Percentiles rank a stretch among this genome's conserved stretches.
Conservation (phyloP, 225 moss, liverwort and hornwort species). For the Climacium dendroides region DNA sequence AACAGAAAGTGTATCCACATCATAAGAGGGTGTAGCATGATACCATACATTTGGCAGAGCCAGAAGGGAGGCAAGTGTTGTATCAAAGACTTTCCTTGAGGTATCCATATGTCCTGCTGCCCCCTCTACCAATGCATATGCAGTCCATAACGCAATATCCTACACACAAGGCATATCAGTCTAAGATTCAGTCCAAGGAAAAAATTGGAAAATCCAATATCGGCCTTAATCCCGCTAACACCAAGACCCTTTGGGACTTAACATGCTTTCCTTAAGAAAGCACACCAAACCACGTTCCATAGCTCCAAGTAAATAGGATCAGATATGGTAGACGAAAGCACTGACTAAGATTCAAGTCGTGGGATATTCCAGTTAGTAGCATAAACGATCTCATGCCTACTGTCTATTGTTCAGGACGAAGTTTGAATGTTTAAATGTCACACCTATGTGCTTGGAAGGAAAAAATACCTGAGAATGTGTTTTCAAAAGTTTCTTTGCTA, state of each 20-base stretch:
- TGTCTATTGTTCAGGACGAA: background rate
- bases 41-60: constrained; percentile 50
- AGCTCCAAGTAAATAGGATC: background rate
- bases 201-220: background rate
- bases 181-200: background rate
- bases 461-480: constrained; percentile 50
- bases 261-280: background rate
- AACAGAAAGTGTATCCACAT: background rate
- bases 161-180: constrained; percentile 12
- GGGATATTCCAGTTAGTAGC: background rate
- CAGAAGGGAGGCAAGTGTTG: constrained; percentile 63
- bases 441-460: background rate
- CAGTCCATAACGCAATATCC: constrained; percentile 80
- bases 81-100: constrained; percentile 90
- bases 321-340: background rate
- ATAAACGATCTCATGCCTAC: background rate
- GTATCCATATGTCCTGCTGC: constrained; percentile 67
- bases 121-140: constrained; percentile 79
- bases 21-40: background rate
- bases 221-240: background rate
- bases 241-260: background rate
- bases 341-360: background rate
- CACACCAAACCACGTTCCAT: background rate
- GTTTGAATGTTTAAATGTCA: background rate
- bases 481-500: constrained; percentile 83